Evolutionary conservation across 495 filamentous ascomycete genomes (phyloP), one percentile per base, ranked within the genome.

Genomic region (Bombardia bombarda): DNA sequence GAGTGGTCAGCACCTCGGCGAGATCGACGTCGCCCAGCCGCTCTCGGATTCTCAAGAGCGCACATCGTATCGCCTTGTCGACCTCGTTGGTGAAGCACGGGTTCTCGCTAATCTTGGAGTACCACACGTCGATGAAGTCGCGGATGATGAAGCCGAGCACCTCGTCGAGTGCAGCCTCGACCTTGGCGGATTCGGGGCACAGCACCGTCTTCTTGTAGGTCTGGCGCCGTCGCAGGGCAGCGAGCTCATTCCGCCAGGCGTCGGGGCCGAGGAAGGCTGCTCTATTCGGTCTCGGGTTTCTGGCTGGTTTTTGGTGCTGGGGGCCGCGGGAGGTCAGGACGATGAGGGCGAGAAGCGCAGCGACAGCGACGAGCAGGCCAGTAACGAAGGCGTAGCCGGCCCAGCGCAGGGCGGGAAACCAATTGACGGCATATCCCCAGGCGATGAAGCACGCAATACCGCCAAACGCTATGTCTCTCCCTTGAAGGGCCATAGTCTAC

Each of bases 101-200:
- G 54, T 83, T 87, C 31, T 73, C 75, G 60, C 84, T 95, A 60
- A 99, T 95, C 50, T 78, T 77, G 8, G 72, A 70, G 59, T 96
- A 96, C 92, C 92, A 99, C 9, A 82, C 82, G 25, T 73, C 75
- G 28, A 99, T 75, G 58, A 95, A 95, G 58, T 96, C 89, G 32
- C 87, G 77, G 35, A 86, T 68, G 40, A 94, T 75, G 26, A 85
- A 69, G 19, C 82, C 76, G 25, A 99, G 72, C 20, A 97, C 62
- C 38, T 82, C 79, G 62, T 97, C 88, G 43, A 96, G 65, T 19
- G 79, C 80, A 51, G 80, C 80, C 5, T 89, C 94, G 17, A 97
- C 78, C 36, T 82, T 70, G 43, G 83, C 81, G 2, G 86, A 93
- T 38, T 83, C 73, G 42, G 84, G 78, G 52, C 86, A 93, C 34